Percentiles rank a stretch among this genome's conserved stretches.
Conservation (phyloP, 768 basidiomycete genomes). For the Hysterangium stoloniferum region DNA sequence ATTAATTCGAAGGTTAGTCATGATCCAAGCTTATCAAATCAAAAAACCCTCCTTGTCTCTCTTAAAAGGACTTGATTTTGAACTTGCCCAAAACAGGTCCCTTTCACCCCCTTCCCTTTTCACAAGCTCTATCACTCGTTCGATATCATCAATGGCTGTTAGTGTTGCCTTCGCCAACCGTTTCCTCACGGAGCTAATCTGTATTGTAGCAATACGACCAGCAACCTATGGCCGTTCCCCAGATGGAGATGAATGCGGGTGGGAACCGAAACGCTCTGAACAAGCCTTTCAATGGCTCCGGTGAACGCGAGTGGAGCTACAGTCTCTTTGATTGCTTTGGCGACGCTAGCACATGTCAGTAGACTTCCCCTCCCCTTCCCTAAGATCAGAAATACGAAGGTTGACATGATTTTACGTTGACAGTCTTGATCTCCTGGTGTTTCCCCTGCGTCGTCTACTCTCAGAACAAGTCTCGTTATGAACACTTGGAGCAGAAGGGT, state of each 20-base stretch:
- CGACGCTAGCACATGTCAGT: conserved; percentile 20
- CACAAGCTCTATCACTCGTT: too few relatives aligned
- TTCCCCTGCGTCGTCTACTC: conserved; percentile 37
- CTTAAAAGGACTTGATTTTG: too few relatives aligned
- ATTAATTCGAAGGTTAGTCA: too few relatives aligned
- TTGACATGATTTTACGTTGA: neutral
- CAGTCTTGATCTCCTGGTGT: conserved; percentile 32
- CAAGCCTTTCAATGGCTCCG: conserved; percentile 19
- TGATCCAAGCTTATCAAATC: too few relatives aligned
- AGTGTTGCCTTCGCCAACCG: too few relatives aligned
- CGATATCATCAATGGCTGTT: too few relatives aligned
- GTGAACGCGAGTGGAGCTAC: conserved; percentile 27
- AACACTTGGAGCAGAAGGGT: conserved; percentile 30
- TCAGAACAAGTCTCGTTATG: conserved; percentile 33
- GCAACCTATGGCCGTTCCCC: conserved; percentile 13
- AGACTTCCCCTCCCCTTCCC: neutral
- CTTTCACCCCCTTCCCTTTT: too few relatives aligned
- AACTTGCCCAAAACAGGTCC: too few relatives aligned
- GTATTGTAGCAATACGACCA: neutral
- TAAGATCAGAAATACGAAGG: neutral
- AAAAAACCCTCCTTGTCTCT: too few relatives aligned
- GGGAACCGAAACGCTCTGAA: conserved; percentile 22
- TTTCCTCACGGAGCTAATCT: too few relatives aligned
- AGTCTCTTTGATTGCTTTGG: conserved; percentile 21
- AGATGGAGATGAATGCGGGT: conserved; percentile 15